phyloP scores from a whole-genome alignment of 2,329 filamentous ascomycete genomes.

The Diplodia corticola region DNA sequence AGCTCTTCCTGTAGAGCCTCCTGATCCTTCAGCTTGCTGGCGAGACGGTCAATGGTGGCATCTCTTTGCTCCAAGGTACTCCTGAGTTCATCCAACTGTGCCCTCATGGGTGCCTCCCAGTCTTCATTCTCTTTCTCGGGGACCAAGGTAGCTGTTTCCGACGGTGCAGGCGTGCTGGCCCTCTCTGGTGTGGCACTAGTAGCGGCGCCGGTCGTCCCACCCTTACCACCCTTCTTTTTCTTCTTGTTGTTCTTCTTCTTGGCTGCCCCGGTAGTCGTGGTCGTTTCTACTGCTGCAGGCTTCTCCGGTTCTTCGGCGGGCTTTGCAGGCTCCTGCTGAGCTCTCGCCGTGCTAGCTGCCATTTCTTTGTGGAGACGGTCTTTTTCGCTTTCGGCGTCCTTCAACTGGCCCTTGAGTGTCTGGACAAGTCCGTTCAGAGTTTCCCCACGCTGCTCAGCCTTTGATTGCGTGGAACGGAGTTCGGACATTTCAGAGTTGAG shows the following conservation, averaged over 20 bases:
- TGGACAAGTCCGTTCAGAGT: conserved; percentile 58
- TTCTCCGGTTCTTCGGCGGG: conserved; percentile 62
- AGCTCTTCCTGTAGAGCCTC: conserved; percentile 83
- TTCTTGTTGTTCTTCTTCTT: conserved; percentile 84
- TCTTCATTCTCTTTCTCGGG: conserved; percentile 31
- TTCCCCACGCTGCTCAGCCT: conserved; percentile 54
- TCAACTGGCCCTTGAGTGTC: conserved; percentile 55
- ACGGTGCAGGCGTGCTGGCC: conserved; percentile 34
- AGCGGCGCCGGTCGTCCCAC: conserved; percentile 23
- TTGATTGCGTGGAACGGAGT: conserved; percentile 34
- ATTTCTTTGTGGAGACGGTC: conserved; percentile 27
- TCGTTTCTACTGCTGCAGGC: conserved; percentile 59
- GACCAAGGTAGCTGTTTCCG: conserved; percentile 16
- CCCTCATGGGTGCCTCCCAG: conserved; percentile 6
- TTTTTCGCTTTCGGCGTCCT: conserved; percentile 54
- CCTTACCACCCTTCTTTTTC: conserved; percentile 74
- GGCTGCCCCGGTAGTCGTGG: conserved; percentile 49
- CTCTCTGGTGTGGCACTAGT: conserved; percentile 24
- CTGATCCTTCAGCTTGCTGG: conserved; percentile 70
- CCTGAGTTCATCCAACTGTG: conserved; percentile 34
- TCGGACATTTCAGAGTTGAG: conserved; percentile 36
- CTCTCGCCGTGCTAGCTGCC: conserved; percentile 25
- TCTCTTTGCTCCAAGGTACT: conserved; percentile 57
- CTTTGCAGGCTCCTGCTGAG: conserved; percentile 23
- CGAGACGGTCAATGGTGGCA: conserved; percentile 69